phyloP scores from a whole-genome alignment of 305 asterid species.

The Fraxinus latifolia region DNA sequence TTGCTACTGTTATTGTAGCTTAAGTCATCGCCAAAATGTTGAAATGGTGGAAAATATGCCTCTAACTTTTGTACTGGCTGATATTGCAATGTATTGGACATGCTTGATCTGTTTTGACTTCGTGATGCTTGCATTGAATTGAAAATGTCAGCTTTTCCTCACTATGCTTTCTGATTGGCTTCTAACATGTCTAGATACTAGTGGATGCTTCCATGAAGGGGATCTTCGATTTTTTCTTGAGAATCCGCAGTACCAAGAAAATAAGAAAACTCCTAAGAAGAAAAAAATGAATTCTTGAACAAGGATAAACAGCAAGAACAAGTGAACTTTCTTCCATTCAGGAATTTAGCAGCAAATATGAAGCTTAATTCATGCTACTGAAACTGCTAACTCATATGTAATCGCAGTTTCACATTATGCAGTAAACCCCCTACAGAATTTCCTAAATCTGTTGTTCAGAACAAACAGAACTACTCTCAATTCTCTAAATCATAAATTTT shows the following conservation, averaged over 20 bases:
- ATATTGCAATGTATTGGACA: slow-evolving; percentile 46
- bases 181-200: neutral
- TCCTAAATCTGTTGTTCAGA: neutral
- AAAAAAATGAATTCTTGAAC: no score
- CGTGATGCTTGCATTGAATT: slow-evolving; percentile 48
- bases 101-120: slow-evolving; percentile 37
- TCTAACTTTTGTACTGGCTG: slow-evolving; percentile 46
- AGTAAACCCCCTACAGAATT: neutral
- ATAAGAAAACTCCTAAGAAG: neutral
- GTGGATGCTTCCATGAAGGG: neutral
- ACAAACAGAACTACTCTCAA: neutral
- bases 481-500: neutral
- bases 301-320: neutral
- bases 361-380: neutral
- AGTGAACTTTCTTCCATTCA: neutral
- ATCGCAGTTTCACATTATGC: neutral
- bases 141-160: neutral
- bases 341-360: neutral
- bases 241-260: neutral
- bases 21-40: slow-evolving; percentile 36
- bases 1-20: slow-evolving; percentile 25
- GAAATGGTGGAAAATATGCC: slow-evolving; percentile 42
- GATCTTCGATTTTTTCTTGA: neutral
- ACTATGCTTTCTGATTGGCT: neutral
- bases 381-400: neutral